Base-by-base conservation (phyloP, 2,329 filamentous ascomycete species). In the Trichoderma lentiforme region DNA sequence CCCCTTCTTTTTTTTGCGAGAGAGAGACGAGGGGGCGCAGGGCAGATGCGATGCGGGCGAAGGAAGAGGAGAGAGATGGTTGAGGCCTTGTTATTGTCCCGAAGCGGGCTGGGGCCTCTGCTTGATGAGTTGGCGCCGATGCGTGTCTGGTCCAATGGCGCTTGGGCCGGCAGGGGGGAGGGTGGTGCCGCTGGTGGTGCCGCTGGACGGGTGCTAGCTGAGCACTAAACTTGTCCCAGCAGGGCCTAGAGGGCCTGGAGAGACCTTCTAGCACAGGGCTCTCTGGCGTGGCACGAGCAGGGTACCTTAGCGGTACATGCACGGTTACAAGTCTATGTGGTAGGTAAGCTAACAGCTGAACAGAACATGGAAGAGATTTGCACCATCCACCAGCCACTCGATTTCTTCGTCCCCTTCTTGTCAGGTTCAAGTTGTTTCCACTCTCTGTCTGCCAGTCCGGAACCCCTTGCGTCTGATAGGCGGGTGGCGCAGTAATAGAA, bases 121-220 rank as follows among this genome's bases (percentile, higher is more conserved):
- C 67, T 70, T 81, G 81, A 82, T 82, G 81, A 79, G 81, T 75
- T 82, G 81, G 81, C 81, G 80, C 80, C 76, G 80, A 77, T 74
- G 75, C 75, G 75, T 75, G 57, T 34, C 79, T 75, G 34, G 76
- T 73, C 81, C 81, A 82, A 82, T 82, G 74, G 76, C 73, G 76
- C 75, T 73, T 70, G 75, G 71, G 66, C 66, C 60, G 64, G 74
- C 78, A 75, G 74, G 79, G 79, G 79, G 78, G 77, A 36, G 66
- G 70, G 67, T 72, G 75, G 73, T 70, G 70, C 73, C 64, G 63
- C 66, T 69, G 66, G 30, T 72, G 75, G 73, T 69, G 70, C 73
- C 64, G 64, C 66, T 70, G 66, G 30, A 72, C 71, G 75, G 74
- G 71, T 57, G 69, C 67, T 68, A 63, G 58, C 62, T 56, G 34